Conservation (phyloP, 306 rosid genomes). For the Prunus davidiana region DNA sequence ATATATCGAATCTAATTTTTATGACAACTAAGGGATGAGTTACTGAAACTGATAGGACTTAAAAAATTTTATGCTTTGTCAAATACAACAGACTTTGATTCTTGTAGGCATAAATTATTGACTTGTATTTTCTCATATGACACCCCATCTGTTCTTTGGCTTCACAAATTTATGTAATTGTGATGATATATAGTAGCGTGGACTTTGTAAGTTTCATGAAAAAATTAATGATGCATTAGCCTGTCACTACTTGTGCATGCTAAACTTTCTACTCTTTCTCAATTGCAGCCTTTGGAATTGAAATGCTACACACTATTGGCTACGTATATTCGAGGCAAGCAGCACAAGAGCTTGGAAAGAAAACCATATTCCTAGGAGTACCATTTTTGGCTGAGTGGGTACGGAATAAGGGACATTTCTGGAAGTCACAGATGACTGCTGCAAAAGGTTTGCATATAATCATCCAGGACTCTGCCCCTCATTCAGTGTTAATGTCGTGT, state of each 20-base stretch:
- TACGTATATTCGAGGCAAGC: conserved; percentile 87
- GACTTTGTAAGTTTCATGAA: not conserved
- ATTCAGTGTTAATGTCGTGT: not conserved
- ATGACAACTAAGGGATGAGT: not conserved
- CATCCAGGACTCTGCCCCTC: not conserved
- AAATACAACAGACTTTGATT: not conserved
- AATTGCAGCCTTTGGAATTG: conserved; percentile 67
- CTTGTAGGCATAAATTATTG: not conserved
- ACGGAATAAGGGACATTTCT: conserved; percentile 84
- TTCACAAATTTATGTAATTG: not conserved
- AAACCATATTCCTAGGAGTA: conserved; percentile 79
- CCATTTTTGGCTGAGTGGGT: conserved; percentile 96
- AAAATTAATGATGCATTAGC: not conserved
- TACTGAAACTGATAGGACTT: not conserved
- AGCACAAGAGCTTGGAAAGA: conserved; percentile 91
- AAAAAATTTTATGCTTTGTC: not conserved
- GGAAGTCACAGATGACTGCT: conserved; percentile 91
- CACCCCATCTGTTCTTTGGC: not conserved
- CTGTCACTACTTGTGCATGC: too few species aligned
- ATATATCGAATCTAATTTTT: not conserved
- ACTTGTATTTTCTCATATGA: not conserved
- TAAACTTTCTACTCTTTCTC: not conserved
- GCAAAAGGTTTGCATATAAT: conserved; percentile 54
- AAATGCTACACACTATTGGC: conserved; percentile 76
- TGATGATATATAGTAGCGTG: not conserved